Evolutionary conservation across 768 basidiomycete genomes (phyloP), one percentile per base, ranked within the genome.

Genomic region (Macrocybe gigantea): DNA sequence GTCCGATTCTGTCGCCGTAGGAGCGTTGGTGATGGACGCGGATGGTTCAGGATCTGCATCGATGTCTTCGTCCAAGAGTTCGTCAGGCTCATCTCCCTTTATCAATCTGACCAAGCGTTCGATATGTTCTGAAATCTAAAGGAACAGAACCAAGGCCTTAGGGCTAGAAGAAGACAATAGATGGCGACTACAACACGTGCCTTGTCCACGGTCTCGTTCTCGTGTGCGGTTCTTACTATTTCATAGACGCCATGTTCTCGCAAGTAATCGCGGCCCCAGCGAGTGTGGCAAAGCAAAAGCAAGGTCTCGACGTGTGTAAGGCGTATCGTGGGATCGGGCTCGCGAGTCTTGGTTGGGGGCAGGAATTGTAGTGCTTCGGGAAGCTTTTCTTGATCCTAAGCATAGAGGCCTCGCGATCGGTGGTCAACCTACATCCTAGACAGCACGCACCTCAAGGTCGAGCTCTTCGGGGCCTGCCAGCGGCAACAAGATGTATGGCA

Each of bases 381-480:
- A 0, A 99, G 75, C 38, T 80, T 82, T 55, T 99, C 96, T 71
- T 92, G 88, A 37, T 91, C 90, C 87, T 95, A 31, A 29, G 39
- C 15, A 38, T 30, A 29, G 35, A 32, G 33, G 15, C 32, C 38
- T 44, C 12, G 33, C 35, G 32, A 33, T 29, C 2, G n/a, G 8
- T 33, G 36, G 11, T 12, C 29, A 45, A 29, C 1, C 37, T 15
- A 33, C 7, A 13, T 38, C 32, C 47, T 22, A 29, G 13, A 13
- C 14, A 40, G 22, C 15, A 47, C 72, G 45, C 55, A 90, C 91
- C 52, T 97, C 94, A 1, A 95, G 73, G 48, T 96, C 93, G 50
- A 90, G 84, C 65, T 98, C 96, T 64, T 98, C 96, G 1, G 93
- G 87, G 5, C 95, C 94, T 37, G 95, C 93, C 2, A 99, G 72